Evolutionary conservation across 768 basidiomycete species (phyloP), one percentile per base, ranked within the genome.

Genomic region (Nidularia pulvinata): DNA sequence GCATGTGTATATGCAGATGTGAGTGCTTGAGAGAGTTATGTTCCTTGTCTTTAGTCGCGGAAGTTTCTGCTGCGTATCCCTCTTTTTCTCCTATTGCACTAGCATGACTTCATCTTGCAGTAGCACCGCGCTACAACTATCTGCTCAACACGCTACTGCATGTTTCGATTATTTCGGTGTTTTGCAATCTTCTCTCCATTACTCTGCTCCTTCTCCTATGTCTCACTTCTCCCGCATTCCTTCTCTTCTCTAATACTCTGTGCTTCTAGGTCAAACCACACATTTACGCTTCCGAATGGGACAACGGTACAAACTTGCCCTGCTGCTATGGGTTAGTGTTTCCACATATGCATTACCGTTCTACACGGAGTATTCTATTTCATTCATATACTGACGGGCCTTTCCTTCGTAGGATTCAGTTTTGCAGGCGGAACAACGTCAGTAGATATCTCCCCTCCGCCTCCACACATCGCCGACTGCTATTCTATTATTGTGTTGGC

Each of bases 371-470:
- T 11, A 13, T 44, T 48, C 33, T 39, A 33, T 6, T 2, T 39
- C 11, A 42, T 4, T 14, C 32, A 5, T 4, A 49, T 42, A 49
- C 39, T 50, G 44, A 51, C 16, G 35, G 44, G 46, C 55, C 52
- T 49, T 51, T 7, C 59, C 39, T 44, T 19, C 33, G 14, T 10
- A 90, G 89, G 90, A 9, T 91, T 75, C 65, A 76, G 82, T 1
- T 92, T 92, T 58, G 90, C 89, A 13, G 89, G 88, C 46, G 90
- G 90, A 65, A 91, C 89, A 32, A 90, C 88, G 88, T 89, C 54
- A 68, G 81, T 67, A 30, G 16, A 25, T 13, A 43, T 34, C 34
- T 57, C 43, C 30, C 32, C 19, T 53, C 13, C 19, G 16, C 46
- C 25, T 33, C 10, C 37, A 16, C 10, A 39, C 37, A 39, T 39